Percentiles rank a stretch among this genome's conserved stretches.
Evolutionary conservation across 1,284 basidiomycete genomes (phyloP).

Genomic region (Microbotryum scabiosae): DNA sequence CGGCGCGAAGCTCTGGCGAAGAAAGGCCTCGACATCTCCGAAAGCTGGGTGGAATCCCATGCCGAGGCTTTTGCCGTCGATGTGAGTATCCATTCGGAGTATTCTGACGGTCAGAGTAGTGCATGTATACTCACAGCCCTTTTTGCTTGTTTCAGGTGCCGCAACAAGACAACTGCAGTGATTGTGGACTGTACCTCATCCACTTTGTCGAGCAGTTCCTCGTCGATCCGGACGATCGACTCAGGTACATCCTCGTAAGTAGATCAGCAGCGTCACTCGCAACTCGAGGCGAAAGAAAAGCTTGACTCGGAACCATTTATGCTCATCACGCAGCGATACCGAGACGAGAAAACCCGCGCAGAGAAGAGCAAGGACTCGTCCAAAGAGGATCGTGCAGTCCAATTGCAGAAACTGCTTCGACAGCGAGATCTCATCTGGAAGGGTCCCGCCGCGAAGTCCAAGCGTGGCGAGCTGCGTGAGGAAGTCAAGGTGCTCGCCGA

Average conservation of each 20-base stretch:
- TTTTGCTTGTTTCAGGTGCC: slow-evolving; percentile 51
- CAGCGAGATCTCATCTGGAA: slow-evolving; percentile 4
- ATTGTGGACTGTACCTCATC: slow-evolving; percentile 76
- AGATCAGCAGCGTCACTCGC: background rate
- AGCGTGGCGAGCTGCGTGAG: slow-evolving; percentile 14
- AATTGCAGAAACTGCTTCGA: background rate
- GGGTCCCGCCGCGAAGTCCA: background rate
- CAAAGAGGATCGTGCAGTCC: background rate
- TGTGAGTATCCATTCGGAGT: background rate
- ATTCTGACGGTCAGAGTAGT: too few relatives aligned
- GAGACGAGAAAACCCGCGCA: background rate
- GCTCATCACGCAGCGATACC: background rate
- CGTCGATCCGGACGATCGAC: slow-evolving; percentile 48
- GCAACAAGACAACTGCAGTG: slow-evolving; percentile 69
- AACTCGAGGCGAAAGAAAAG: background rate
- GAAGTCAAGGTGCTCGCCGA: slow-evolving; percentile 8
- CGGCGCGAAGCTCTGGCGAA: slow-evolving; percentile 72
- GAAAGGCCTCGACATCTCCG: slow-evolving; percentile 42
- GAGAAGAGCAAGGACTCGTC: background rate
- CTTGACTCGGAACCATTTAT: background rate
- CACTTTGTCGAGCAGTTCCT: slow-evolving; percentile 69
- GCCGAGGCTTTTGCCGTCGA: background rate
- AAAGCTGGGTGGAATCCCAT: background rate
- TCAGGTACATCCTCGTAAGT: slow-evolving; percentile 40
- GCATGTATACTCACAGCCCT: too few relatives aligned